Base-by-base conservation (phyloP, 1,284 basidiomycete species). In the Cryptococcus sp. region DNA sequence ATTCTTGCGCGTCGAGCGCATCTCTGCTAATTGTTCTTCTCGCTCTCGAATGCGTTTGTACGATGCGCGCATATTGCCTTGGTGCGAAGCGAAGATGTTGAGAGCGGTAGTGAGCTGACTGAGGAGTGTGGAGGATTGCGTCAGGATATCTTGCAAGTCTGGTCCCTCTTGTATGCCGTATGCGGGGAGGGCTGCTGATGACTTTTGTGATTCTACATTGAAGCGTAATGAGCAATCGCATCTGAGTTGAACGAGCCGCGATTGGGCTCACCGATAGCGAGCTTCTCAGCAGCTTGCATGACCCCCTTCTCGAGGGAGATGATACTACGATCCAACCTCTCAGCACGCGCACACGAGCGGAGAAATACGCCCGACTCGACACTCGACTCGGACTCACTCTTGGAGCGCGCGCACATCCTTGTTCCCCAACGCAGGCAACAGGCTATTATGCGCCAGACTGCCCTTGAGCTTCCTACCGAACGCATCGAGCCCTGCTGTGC, bases 81-180 rank as follows among this genome's bases (percentile, higher is more conserved):
- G 88, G 69, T 91, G 88, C 6, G 82, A 81, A 0, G 90, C 88
- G 74, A 90, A 91, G 47, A 86, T 84, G 10, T 83, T 80, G 16
- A 94, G 79, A 0, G 90, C 88, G 16, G 84, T 80, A 1, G 88
- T 82, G 68, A 89, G 88, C 67, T 89, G 86, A 3, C 83, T 79
- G 40, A 93, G 81, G 16, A 97, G 81, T 2, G 84, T 84, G 3
- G 87, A 83, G 4, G 90, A 88, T 47, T 89, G 88, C 19, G 82
- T 82, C 6, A 93, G 83, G 27, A 88, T 86, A 70, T 96, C 91
- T 86, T 93, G 72, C 5, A 69, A 65, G 54, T 96, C 94, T 46
- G 93, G 89, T 5, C 93, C 93, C 79, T 96, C 92, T 20, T 88
- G 86, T 41, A 83, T 78, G 5, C 90, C 91, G 88, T 93, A 97